Percentiles rank a stretch among this genome's conserved stretches.
Evolutionary conservation across 208 protist species (phyloP).

Genomic region (Crithidia acanthocephali): DNA sequence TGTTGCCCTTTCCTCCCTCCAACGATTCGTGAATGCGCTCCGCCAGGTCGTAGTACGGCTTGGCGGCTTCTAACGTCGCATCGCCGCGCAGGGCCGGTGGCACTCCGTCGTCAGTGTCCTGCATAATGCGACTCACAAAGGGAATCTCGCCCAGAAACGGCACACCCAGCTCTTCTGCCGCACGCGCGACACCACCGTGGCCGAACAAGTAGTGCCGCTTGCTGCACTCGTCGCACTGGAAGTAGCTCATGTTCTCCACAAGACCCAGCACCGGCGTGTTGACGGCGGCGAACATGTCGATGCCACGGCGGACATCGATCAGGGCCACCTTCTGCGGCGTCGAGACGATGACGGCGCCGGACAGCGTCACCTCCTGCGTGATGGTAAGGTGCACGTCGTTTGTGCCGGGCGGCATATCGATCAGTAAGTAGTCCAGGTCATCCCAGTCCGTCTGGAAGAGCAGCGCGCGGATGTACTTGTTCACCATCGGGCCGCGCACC

Average conservation of each 20-base stretch:
- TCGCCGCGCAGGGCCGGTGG: constrained; percentile 91
- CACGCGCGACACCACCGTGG: constrained; percentile 82
- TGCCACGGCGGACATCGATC: constrained; percentile 89
- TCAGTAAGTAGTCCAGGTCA: constrained; percentile 92
- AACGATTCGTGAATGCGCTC: constrained; percentile 52
- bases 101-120: constrained; percentile 90
- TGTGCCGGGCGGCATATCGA: constrained; percentile 95
- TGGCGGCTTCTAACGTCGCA: constrained; percentile 53
- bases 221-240: constrained; percentile 93
- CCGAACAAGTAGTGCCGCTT: constrained; percentile 94
- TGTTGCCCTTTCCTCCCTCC: neutral
- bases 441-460: constrained; percentile 93
- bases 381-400: constrained; percentile 94
- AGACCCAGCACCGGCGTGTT: constrained; percentile 96
- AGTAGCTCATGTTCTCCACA: constrained; percentile 98
- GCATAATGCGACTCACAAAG: constrained; percentile 90
- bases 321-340: constrained; percentile 97
- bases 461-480: constrained; percentile 90
- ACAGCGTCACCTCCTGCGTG: constrained; percentile 86
- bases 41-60: constrained; percentile 86
- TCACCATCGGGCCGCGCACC: constrained; percentile 92
- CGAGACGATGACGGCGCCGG: constrained; percentile 96
- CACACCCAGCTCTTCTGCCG: constrained; percentile 87
- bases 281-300: constrained; percentile 97
- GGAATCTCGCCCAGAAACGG: constrained; percentile 95